Percentiles rank a stretch among this genome's conserved stretches.
Conservation (phyloP, 1,284 basidiomycete genomes). For the Naganishia cerealis region DNA sequence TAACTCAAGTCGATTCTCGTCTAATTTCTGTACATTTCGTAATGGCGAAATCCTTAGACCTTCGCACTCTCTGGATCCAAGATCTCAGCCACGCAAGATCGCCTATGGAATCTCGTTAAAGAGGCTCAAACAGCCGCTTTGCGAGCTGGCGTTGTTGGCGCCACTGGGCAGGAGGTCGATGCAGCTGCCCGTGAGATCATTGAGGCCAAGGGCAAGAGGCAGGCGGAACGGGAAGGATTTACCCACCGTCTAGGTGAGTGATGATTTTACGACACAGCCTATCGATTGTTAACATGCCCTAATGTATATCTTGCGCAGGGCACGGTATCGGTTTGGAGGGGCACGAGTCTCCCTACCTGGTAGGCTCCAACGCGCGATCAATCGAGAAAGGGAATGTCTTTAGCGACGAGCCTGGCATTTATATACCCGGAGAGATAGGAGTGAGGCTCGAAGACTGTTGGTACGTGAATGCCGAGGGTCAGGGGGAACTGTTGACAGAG, state of each 20-base stretch:
- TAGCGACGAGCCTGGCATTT: conserved; percentile 79
- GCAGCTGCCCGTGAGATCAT: conserved; percentile 65
- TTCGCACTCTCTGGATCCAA: conserved; percentile 64
- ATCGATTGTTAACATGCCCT: neutral
- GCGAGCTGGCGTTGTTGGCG: conserved; percentile 57
- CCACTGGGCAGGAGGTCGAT: conserved; percentile 64
- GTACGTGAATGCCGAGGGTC: conserved; percentile 63
- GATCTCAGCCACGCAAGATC: conserved; percentile 61
- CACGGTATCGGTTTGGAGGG: conserved; percentile 77
- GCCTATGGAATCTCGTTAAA: conserved; percentile 69
- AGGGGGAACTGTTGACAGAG: conserved; percentile 49
- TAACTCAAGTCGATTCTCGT: neutral
- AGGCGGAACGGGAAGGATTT: conserved; percentile 60
- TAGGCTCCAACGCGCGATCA: conserved; percentile 56
- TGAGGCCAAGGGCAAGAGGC: conserved; percentile 56
- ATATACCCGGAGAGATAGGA: conserved; percentile 73
- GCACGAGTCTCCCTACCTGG: conserved; percentile 77
- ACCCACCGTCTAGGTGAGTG: conserved; percentile 79
- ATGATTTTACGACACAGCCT: neutral
- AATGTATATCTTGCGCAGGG: conserved; percentile 33
- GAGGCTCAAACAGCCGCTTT: conserved; percentile 66
- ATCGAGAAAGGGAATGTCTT: conserved; percentile 70
- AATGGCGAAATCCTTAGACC: conserved; percentile 58
- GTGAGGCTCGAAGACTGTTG: conserved; percentile 81
- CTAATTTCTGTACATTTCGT: neutral